A percentile compares a stretch with the other conserved stretches of the same genome.
phyloP scores from a whole-genome alignment of 768 basidiomycete genomes.

The Glaciozyma antarctica region DNA sequence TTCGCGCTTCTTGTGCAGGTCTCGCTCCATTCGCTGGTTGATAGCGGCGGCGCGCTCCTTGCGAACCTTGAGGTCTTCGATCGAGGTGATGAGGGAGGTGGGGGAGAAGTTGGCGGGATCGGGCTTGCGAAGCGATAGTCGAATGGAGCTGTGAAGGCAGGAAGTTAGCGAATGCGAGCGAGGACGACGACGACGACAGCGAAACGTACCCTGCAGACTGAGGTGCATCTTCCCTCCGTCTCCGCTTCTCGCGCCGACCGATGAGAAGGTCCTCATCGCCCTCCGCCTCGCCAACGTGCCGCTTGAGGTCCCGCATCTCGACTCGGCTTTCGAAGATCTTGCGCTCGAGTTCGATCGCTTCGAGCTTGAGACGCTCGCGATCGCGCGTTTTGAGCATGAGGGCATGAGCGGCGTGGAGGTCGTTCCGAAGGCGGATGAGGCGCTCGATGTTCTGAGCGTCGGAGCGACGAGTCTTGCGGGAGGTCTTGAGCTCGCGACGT shows the following conservation, averaged over 20 bases:
- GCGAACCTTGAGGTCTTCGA: constrained; percentile 46
- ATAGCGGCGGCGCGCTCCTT: constrained; percentile 56
- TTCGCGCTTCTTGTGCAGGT: constrained; percentile 57
- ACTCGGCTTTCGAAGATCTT: constrained; percentile 70
- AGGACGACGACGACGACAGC: neutral
- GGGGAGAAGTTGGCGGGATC: constrained; percentile 44
- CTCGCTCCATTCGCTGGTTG: constrained; percentile 54
- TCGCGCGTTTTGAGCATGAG: constrained; percentile 58
- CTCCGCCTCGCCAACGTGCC: constrained; percentile 47
- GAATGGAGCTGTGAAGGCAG: neutral
- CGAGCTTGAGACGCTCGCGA: constrained; percentile 69
- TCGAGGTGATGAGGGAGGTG: constrained; percentile 28
- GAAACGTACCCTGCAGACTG: constrained; percentile 20
- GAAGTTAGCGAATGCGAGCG: constrained; percentile 46
- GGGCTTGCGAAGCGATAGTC: constrained; percentile 21
- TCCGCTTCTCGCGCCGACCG: constrained; percentile 32
- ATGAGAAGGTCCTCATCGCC: constrained; percentile 42
- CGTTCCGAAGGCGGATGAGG: constrained; percentile 65
- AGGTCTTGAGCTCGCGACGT: constrained; percentile 82
- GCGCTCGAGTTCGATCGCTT: constrained; percentile 51
- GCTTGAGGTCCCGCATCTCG: constrained; percentile 66
- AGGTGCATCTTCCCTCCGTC: neutral
- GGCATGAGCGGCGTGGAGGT: constrained; percentile 62
- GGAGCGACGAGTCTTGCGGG: constrained; percentile 85
- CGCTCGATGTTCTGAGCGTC: constrained; percentile 85